These are phyloP conservation scores for Phaeodactylum tricornutum DNA, from an alignment of 108 stramenopile genomes.

Conservation along the genomic window DNA sequence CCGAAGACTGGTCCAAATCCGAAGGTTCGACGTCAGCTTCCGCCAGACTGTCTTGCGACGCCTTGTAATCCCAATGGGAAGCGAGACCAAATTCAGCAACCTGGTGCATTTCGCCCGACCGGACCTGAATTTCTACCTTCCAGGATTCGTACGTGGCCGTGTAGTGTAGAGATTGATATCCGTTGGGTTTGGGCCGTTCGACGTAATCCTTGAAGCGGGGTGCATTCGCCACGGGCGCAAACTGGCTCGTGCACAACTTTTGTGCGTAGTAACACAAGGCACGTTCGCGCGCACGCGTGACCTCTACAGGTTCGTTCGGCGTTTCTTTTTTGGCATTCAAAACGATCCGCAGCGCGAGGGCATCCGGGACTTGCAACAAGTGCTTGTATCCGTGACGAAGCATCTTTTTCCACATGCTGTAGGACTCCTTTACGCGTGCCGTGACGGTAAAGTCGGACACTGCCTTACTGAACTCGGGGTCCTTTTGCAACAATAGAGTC, in stretches of 20 bases:
- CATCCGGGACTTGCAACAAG: constrained; percentile 69
- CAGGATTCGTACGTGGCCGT: constrained; percentile 53
- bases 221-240: constrained; percentile 28
- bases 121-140: constrained; percentile 78
- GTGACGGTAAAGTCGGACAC: constrained; percentile 50
- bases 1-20: constrained; percentile 26
- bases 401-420: constrained; percentile 79
- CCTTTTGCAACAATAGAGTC: constrained; percentile 41
- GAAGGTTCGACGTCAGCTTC: constrained; percentile 5
- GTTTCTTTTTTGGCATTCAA: constrained; percentile 44
- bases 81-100: constrained; percentile 81
- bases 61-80: constrained; percentile 81
- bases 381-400: constrained; percentile 42
- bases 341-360: constrained; percentile 67
- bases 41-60: background rate
- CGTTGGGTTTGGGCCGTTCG: constrained; percentile 74
- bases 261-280: constrained; percentile 75
- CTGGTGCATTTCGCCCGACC: constrained; percentile 78
- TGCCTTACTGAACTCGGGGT: constrained; percentile 39
- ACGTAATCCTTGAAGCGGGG: constrained; percentile 89
- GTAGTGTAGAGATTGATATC: constrained; percentile 91
- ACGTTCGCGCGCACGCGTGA: constrained; percentile 49
- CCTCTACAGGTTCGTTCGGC: constrained; percentile 39
- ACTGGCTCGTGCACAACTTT: constrained; percentile 34
- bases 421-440: constrained; percentile 74